Evolutionary conservation across 257 asterid species (phyloP).

Genomic region (Craterostigma plantagineum): DNA sequence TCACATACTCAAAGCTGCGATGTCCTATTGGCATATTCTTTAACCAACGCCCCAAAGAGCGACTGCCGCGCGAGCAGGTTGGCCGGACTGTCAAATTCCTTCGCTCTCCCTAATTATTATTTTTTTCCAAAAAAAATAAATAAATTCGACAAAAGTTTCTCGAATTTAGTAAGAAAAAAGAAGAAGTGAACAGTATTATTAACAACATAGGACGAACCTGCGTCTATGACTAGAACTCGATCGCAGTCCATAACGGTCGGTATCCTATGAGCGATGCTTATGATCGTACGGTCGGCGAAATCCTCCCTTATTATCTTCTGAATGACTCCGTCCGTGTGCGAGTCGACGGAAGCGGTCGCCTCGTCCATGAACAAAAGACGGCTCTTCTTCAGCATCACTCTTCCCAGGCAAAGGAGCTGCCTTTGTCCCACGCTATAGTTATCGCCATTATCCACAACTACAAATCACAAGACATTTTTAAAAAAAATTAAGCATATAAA

Average conservation of each 20-base stretch:
- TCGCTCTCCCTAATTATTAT: constrained; percentile 48
- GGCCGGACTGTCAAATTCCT: constrained; percentile 64
- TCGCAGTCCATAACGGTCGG: constrained; percentile 98
- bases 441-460: constrained; percentile 77
- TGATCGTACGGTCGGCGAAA: constrained; percentile 62
- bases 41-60: constrained; percentile 80
- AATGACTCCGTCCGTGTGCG: constrained; percentile 77
- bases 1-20: constrained; percentile 32
- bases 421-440: constrained; percentile 99
- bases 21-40: constrained; percentile 83
- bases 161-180: too few species aligned
- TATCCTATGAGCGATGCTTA: constrained; percentile 94
- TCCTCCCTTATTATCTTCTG: constrained; percentile 91
- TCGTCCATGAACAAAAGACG: constrained; percentile 82
- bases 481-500: too few species aligned
- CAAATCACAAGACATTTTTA: neutral
- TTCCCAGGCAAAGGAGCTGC: constrained; percentile 81
- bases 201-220: constrained; percentile 37
- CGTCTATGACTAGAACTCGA: constrained; percentile 75
- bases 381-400: constrained; percentile 88
- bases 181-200: too few species aligned
- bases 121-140: too few species aligned
- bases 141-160: too few species aligned
- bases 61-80: constrained; percentile 64
- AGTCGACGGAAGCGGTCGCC: constrained; percentile 97